Base-by-base conservation (phyloP, 2,329 filamentous ascomycete species). In the Sphaerostilbella broomeana region DNA sequence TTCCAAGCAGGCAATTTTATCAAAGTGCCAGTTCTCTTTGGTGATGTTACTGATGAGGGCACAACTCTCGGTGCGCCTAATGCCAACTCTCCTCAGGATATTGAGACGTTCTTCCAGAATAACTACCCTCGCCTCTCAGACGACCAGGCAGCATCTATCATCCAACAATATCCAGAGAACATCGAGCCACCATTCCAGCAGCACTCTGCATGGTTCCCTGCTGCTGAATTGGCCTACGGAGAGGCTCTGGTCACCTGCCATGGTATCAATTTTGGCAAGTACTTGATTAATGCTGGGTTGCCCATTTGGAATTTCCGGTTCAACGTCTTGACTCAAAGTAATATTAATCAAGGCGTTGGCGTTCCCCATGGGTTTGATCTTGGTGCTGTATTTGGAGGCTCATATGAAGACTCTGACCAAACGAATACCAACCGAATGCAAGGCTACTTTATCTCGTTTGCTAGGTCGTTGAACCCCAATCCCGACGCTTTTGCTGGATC, bases 381-480 rank as follows among this genome's bases (percentile, higher is more conserved):
- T 0, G 69, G 71, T 37, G 77, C 78, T 1, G 76, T 86, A 42
- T 86, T 74, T 65, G 81, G 81, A 0, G 65, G 64, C 5, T 53
- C 47, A 0, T 58, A 58, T 9, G 25, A 26, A 4, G 19, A 42
- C 35, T 41, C 29, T 10, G 37, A 43, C 24, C 18, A 39, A 16
- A 34, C 29, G 3, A 84, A 84, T 49, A 67, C 81, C 2, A 65
- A 72, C 0, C 58, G 80, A 0, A 69, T 81, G 33, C 77, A 84
- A 52, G 70, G 65, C 0, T 86, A 85, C 57, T 86, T 79, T 78
- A 75, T 75, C 1, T 81, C 75, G 46, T 86, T 86, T 54, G 75
- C 86, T 43, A 61, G 72, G 25, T 67, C 64, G 2, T 68, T 76
- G 26, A 65, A 86, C 57, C 82, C 82, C 1, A 86, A 86, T 76